Base-by-base conservation (phyloP, 768 basidiomycete species). In the Boletus sp. region DNA sequence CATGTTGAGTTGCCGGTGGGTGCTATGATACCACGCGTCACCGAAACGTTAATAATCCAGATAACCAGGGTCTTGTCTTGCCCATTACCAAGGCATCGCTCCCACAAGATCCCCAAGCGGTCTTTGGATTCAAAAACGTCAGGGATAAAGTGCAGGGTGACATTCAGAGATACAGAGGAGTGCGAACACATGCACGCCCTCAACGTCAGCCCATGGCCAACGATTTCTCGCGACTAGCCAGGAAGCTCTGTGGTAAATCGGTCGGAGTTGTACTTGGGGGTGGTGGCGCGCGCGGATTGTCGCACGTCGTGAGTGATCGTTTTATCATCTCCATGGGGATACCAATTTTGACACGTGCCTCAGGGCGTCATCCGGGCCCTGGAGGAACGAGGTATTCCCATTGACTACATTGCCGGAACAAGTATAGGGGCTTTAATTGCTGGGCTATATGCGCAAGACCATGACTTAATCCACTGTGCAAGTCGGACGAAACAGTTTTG, bases 231-330 rank as follows among this genome's bases (percentile, higher is more conserved):
- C 81, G 97, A 20, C 75, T 99, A 39, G 97, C 97, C 2, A 78
- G 97, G 54, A 76, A 94, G 49, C 83, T 98, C 37, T 97, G 94
- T 67, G 97, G 95, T 14, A 91, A 87, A 65, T 92, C 91, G 8
- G 90, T 98, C 56, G 97, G 95, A 1, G 76, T 99, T 44, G 94
- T 98, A 7, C 81, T 99, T 2, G 97, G 97, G 18, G 97, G 97
- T 7, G 97, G 97, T n/a, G 97, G 97, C 17, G 97, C 95, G 15
- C 82, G 97, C 41, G 97, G 89, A n/a, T 77, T 90, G 44, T 82
- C 86, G 0, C 89, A 91, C 68, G 72, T 90, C 45, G 83, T 84
- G 59, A 50, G 78, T 65, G 50, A 73, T 77, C 53, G 55, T 10
- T 29, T 47, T 24, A 7, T 28, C 32, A 46, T 48, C 57, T 44